A percentile compares a stretch with the other conserved stretches of the same genome.
Conservation (phyloP, 139 green algal species). For the Nannochloris sp. region DNA sequence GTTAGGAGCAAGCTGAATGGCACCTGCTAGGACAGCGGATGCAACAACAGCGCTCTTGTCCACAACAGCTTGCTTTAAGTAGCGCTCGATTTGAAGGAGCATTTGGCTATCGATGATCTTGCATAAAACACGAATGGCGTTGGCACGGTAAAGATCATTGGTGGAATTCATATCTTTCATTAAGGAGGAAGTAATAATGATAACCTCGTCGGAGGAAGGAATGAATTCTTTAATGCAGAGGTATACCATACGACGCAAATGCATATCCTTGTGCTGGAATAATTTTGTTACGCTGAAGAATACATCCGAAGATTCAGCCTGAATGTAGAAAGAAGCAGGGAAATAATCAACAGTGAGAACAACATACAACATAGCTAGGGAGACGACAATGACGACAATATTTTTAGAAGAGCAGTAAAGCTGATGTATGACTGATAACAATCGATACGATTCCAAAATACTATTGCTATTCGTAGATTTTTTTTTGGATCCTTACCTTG, state of each 20-base stretch:
- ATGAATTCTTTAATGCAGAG: slow-evolving; percentile 99
- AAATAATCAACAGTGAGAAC: neutral
- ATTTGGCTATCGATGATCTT: slow-evolving; percentile 87
- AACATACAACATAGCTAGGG: neutral
- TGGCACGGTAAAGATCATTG: slow-evolving; percentile 90
- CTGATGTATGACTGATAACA: no score
- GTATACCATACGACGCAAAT: slow-evolving; percentile 96
- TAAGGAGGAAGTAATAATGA: slow-evolving; percentile 95
- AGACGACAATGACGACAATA: no score
- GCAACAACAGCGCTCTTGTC: slow-evolving; percentile 81
- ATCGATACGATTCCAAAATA: no score
- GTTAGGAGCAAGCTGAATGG: slow-evolving; percentile 68
- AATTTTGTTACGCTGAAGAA: slow-evolving; percentile 99
- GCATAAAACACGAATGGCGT: slow-evolving; percentile 96
- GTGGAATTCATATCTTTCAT: slow-evolving; percentile 99
- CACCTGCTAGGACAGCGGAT: slow-evolving; percentile 69
- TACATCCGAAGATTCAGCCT: slow-evolving; percentile 95
- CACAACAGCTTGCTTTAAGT: slow-evolving; percentile 97
- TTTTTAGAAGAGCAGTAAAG: no score
- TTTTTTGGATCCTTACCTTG: slow-evolving; percentile 60
- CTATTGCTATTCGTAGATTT: neutral
- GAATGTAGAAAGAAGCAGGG: slow-evolving; percentile 3
- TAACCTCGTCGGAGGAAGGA: slow-evolving; percentile 88
- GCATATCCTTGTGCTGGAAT: slow-evolving; percentile 93
- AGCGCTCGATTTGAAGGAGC: slow-evolving; percentile 84